phyloP scores from a whole-genome alignment of 2,329 filamentous ascomycete species.

The Dactylellina parvicollis region DNA sequence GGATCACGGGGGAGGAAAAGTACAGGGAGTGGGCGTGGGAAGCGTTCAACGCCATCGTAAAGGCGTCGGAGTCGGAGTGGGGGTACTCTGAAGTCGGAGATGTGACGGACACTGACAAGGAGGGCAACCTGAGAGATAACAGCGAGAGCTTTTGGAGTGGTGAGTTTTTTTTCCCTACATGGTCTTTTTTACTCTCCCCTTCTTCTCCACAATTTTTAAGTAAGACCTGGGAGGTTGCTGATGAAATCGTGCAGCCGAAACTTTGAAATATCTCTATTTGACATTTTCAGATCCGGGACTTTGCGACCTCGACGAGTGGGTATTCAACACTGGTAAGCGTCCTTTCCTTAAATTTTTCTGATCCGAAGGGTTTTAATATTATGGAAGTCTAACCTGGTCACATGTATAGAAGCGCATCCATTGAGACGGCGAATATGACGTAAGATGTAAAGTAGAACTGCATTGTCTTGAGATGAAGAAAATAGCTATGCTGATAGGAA shows the following conservation, averaged over 20 bases:
- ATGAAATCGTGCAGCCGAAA: slow-evolving; percentile 56
- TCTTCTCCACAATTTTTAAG: not conserved
- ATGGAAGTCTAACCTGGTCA: not conserved
- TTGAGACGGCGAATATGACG: slow-evolving; percentile 43
- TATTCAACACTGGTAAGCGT: slow-evolving; percentile 66
- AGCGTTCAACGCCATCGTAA: slow-evolving; percentile 75
- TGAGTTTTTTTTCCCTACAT: slow-evolving; percentile 64
- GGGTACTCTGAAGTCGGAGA: slow-evolving; percentile 74
- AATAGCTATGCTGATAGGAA: too few species aligned
- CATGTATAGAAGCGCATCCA: slow-evolving; percentile 47
- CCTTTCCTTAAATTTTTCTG: slow-evolving; percentile 6
- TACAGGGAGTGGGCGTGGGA: slow-evolving; percentile 89
- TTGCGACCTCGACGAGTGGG: slow-evolving; percentile 82
- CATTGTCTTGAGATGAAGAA: slow-evolving; percentile 20
- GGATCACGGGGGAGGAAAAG: slow-evolving; percentile 76
- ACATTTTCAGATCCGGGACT: slow-evolving; percentile 85
- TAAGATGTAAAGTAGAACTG: too few species aligned
- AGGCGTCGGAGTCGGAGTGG: slow-evolving; percentile 70
- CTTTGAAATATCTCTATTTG: slow-evolving; percentile 83
- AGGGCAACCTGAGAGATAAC: slow-evolving; percentile 72
- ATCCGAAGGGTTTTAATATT: not conserved
- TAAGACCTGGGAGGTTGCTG: slow-evolving; percentile 5
- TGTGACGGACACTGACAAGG: slow-evolving; percentile 71
- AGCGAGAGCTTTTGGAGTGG: slow-evolving; percentile 91
- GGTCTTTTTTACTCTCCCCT: not conserved